A percentile compares a stretch with the other conserved stretches of the same genome.
These are phyloP conservation scores for Paramecium pentaurelia DNA, from an alignment of 73 alveolate species.

Conservation along the genomic window DNA sequence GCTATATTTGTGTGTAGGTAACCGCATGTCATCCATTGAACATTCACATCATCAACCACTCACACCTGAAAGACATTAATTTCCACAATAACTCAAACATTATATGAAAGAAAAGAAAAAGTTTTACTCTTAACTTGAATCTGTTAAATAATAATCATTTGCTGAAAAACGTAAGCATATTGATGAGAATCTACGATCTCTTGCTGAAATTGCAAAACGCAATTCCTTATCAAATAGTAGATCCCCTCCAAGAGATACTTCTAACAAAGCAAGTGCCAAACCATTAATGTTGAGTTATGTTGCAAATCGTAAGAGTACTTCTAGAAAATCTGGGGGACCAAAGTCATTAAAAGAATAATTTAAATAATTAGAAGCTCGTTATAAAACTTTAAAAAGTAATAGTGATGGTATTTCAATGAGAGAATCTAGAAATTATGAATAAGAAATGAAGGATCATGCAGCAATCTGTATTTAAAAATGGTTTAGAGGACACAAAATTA, in stretches of 20 bases:
- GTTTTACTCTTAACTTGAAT: background rate
- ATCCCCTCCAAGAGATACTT: conserved; percentile 25
- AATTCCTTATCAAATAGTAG: conserved; percentile 8
- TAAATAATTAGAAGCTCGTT: background rate
- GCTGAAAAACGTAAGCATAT: background rate
- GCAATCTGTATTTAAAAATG: background rate
- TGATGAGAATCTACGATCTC: background rate
- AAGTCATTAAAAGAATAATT: background rate
- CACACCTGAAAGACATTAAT: background rate
- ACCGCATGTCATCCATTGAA: conserved; percentile 34
- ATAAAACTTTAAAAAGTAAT: background rate
- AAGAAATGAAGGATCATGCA: background rate
- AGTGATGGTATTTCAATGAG: background rate
- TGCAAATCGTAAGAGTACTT: background rate
- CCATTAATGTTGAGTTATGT: conserved; percentile 9
- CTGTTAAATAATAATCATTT: background rate
- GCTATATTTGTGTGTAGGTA: background rate
- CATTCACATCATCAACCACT: background rate
- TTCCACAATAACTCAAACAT: background rate
- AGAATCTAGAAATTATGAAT: conserved; percentile 29
- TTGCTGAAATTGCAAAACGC: conserved; percentile 20
- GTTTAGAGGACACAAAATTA: background rate
- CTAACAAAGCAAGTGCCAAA: background rate
- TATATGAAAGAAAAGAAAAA: conserved; percentile 35
- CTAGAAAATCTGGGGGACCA: background rate